Base-by-base conservation (phyloP, 2,329 filamentous ascomycete species). In the Ophiostoma novo-ulmi region DNA sequence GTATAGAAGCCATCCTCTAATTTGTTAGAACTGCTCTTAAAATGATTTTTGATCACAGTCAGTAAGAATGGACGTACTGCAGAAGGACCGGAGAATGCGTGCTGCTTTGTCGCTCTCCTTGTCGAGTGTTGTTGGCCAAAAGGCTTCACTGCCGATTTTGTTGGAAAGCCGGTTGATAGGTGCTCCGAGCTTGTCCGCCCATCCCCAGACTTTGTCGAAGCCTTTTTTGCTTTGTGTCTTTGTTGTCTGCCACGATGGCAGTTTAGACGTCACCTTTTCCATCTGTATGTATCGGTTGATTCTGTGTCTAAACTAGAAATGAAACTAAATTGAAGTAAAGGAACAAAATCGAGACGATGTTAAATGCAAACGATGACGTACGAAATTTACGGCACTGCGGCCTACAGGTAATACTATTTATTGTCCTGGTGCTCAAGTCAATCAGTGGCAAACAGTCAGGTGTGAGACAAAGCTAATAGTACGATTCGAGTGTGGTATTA, bases 31-130 rank as follows among this genome's bases (percentile, higher is more conserved):
- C n/a, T 58, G 44, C 44, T 48, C n/a, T 48, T 48, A 11, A 48
- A n/a, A 48, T 66, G 36, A 10, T 65, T 20, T 5, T 1, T 61
- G 68, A 13, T 65, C 2, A 2, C 10, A 58, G 67, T 13, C 11
- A 17, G 55, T 3, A 31, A 14, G 7, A 61, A n/a, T 7, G 1
- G 11, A 70, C 78, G 67, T 72, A 81, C 80, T 89, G 81, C 89
- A 92, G 78, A 93, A 93, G 74, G 88, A 90, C 75, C 89, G 85
- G 71, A 93, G 80, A 67, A 93, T 93, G 38, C 90, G 85, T 31
- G 91, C 90, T 2, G 90, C 89, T 80, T 93, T 93, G 80, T 90
- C 89, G 76, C 88, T 88, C 80, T 93, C 91, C 77, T 89, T 89
- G 75, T 92, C 89, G 75, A 93, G 80, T 5, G 86, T 87, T 38